Conservation (phyloP, 1,139 yeast species). For the Saccharomyces uvarum region DNA sequence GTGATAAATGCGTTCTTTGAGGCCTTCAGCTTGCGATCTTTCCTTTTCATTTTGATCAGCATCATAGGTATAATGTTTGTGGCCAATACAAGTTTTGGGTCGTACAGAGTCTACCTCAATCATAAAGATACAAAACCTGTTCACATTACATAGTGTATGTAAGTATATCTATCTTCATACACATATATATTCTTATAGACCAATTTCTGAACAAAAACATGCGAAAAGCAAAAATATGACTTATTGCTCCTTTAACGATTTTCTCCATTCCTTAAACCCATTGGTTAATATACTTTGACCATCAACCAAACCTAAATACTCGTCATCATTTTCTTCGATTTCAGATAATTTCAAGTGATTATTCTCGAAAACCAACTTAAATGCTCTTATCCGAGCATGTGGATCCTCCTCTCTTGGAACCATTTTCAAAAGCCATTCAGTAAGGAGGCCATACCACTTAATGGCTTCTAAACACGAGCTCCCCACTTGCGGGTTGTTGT, state of each 20-base stretch:
- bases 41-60: conserved; percentile 36
- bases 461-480: conserved; percentile 67
- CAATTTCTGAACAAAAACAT: neutral
- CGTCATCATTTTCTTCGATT: conserved; percentile 30
- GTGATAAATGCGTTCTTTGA: conserved; percentile 57
- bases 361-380: conserved; percentile 38
- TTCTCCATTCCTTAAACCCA: conserved; percentile 60
- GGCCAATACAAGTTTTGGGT: conserved; percentile 24
- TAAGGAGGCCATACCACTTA: conserved; percentile 76
- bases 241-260: conserved; percentile 6
- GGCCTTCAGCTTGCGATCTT: conserved; percentile 54
- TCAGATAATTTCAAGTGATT: conserved; percentile 39
- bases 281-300: conserved; percentile 40
- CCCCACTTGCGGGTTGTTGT: conserved; percentile 41
- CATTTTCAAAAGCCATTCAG: conserved; percentile 62
- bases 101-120: conserved; percentile 14
- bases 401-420: conserved; percentile 43
- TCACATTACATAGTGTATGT: neutral
- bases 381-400: conserved; percentile 35
- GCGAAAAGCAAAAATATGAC: neutral
- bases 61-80: conserved; percentile 30
- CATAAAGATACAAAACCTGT: neutral
- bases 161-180: neutral
- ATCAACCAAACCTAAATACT: conserved; percentile 28
- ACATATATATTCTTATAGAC: neutral